Base-by-base conservation (phyloP, 2,329 filamentous ascomycete species). In the Stemphylium vesicarium region DNA sequence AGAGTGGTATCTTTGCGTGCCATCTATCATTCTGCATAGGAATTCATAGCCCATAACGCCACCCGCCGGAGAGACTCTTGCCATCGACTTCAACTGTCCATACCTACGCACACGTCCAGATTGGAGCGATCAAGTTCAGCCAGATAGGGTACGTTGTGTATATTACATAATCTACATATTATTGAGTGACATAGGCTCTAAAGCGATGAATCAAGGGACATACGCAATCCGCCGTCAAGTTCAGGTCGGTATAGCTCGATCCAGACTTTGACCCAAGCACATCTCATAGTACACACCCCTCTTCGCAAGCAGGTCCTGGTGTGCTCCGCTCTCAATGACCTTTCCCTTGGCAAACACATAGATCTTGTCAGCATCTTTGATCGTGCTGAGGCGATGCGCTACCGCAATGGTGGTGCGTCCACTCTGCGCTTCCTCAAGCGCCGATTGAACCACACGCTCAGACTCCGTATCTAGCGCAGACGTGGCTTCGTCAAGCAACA, bases 391-490 rank as follows among this genome's bases (percentile, higher is more conserved):
- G 26, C 94, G 83, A 77, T 99, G 95, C 7, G 95, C 95, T 0
- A 99, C 93, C 0, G 94, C 93, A 60, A 98, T 93, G 0, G 94
- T 98, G 85, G 92, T 96, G 38, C 92, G 84, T 5, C 91, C 91
- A 76, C 89, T 89, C 37, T 91, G 89, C 2, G 92, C 92, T 65
- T 88, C 88, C 73, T 97, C 90, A 3, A 95, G 81, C 0, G 91
- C 91, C 0, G 85, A 88, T 74, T 94, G 90, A 24, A 94, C 90
- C 0, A 93, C 86, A 68, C 91, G 88, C 74, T 94, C 90, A 4
- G 68, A 69, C 46, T 72, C 67, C 0, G 72, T 72, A 49, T 76
- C 73, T 1, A 75, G 65, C 9, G 74, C 72, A 1, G 67, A 72
- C 1, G 72, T 75, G 1, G 72, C 73, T 57, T 75, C 72, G 29